Conservation (phyloP, 176 grass and related monocot genomes). For the Bothriochloa decipiens region DNA sequence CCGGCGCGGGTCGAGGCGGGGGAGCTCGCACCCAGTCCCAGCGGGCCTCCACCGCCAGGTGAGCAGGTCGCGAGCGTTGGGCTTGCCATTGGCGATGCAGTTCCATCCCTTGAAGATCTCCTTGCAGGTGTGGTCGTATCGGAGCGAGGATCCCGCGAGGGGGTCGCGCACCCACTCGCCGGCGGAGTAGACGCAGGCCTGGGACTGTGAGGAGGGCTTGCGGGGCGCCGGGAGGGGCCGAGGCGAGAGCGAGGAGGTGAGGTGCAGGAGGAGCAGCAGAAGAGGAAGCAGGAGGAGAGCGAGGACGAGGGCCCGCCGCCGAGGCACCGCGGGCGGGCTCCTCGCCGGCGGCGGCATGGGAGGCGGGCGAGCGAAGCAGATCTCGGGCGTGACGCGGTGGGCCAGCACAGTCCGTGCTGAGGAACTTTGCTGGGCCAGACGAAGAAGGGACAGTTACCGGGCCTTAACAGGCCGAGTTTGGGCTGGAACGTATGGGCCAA, state of each 20-base stretch:
- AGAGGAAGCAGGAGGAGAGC: background rate
- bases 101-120: conserved; percentile 98
- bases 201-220: background rate
- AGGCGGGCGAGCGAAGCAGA: background rate
- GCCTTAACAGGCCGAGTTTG: background rate
- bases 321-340: conserved; percentile 3
- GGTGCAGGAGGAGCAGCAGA: conserved; percentile 10
- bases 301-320: conserved; percentile 16
- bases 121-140: conserved; percentile 80
- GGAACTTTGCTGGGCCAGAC: background rate
- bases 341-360: conserved; percentile 52
- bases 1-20: conserved; percentile 49
- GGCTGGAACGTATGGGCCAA: background rate
- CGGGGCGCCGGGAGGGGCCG: conserved; percentile 16
- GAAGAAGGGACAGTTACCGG: background rate
- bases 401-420: background rate
- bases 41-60: conserved; percentile 69
- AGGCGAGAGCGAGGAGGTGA: background rate
- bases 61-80: conserved; percentile 60
- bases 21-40: conserved; percentile 48
- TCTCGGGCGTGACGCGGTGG: background rate
- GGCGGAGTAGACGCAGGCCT: conserved; percentile 62
- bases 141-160: background rate
- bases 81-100: conserved; percentile 73
- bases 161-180: conserved; percentile 66